A percentile compares a stretch with the other conserved stretches of the same genome.
These are phyloP conservation scores for Hypoxylon lienhwacheense DNA, from an alignment of 495 filamentous ascomycete genomes.

Conservation along the genomic window DNA sequence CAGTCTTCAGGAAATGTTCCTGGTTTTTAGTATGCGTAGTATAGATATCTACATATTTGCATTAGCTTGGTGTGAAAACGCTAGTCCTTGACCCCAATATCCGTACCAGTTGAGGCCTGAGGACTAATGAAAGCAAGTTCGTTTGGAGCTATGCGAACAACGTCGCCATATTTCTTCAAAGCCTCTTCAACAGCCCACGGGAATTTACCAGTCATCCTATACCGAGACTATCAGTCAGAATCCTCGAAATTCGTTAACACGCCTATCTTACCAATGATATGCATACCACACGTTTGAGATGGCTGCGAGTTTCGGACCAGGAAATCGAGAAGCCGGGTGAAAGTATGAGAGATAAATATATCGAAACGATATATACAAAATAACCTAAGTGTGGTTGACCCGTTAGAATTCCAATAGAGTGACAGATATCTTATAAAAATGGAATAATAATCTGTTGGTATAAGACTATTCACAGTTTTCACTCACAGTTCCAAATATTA, in stretches of 20 bases:
- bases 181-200: constrained; percentile 20
- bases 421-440: not conserved
- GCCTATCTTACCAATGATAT: constrained; percentile 26
- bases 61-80: not conserved
- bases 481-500: too few relatives aligned
- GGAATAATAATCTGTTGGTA: not conserved
- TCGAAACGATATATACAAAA: not conserved
- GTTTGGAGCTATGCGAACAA: constrained; percentile 42
- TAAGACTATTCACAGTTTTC: too few relatives aligned
- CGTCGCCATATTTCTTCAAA: constrained; percentile 31
- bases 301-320: constrained; percentile 44
- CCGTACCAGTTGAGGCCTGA: constrained; percentile 16
- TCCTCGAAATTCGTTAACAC: not conserved
- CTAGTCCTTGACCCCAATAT: not conserved
- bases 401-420: not conserved
- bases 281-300: constrained; percentile 28
- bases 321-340: constrained; percentile 50
- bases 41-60: constrained; percentile 26
- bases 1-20: constrained; percentile 25
- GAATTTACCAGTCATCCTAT: constrained; percentile 27
- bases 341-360: constrained; percentile 47
- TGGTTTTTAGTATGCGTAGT: constrained; percentile 2
- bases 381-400: not conserved
- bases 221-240: not conserved
- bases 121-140: constrained; percentile 44